Base-by-base conservation (phyloP, 2,329 filamentous ascomycete genomes). In the Chaetomium globosum region DNA sequence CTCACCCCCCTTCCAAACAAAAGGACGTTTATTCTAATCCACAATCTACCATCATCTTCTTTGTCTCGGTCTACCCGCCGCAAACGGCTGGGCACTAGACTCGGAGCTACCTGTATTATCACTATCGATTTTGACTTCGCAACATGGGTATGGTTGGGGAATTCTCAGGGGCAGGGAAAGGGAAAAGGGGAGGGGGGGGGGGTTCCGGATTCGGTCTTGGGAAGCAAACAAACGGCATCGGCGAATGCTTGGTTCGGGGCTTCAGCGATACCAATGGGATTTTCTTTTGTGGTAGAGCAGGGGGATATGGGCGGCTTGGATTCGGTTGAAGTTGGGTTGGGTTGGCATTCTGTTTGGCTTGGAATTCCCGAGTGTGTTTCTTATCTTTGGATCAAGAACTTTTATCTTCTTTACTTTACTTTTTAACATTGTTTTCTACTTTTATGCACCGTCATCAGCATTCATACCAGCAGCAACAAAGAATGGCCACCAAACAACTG, bases 161-260 rank as follows among this genome's bases (percentile, higher is more conserved):
- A 7, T 43, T 43, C 16, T 16, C 16, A 43, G 6, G 39, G 9
- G 12, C 4, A 39, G 4, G 39, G 26, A 26, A 26, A 26, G 26
- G 26, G 26, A 26, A 26, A 26, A 16, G 39, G 16, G 16, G 2
- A 16, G 48, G 48, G 39, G 39, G 16, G 16, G 2, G 39, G 48
- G 48, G 48, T 4, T 33, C 26, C 19, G 30, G 31, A 13, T 55
- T 55, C 23, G 30, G 31, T 10, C 21, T 55, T 43, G 39, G 39
- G 39, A 43, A 43, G 39, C 39, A 43, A 43, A 55, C 53, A 43
- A 43, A 55, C 53, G 23, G 53, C 53, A 55, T 36, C 53, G 53
- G 53, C 21, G 53, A 55, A 55, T 55, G 53, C 53, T 55, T 55
- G 53, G 33, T 36, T 26, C 26, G 39, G 53, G 31, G 28, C 6